Percentiles rank a stretch among this genome's conserved stretches.
phyloP scores from a whole-genome alignment of 108 stramenopile species.

The Fragilaria crotonensis region DNA sequence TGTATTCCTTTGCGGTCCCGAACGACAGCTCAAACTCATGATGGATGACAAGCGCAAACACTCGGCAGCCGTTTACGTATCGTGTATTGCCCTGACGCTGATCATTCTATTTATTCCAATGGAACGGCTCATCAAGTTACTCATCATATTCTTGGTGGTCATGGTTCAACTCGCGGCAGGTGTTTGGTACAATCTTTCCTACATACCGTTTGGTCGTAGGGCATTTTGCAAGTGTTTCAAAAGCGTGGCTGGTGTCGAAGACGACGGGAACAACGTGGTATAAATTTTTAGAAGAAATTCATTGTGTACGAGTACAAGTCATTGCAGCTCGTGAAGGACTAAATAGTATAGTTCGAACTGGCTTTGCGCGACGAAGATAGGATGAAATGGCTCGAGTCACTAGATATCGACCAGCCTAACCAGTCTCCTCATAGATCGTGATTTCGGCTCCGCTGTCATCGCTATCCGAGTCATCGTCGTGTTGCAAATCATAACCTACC shows the following conservation, averaged over 20 bases:
- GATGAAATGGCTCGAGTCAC: too few species aligned
- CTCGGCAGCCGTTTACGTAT: conserved; percentile 56
- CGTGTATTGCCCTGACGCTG: conserved; percentile 51
- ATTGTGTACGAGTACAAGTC: too few species aligned
- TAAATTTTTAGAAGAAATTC: too few species aligned
- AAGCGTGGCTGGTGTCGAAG: not conserved
- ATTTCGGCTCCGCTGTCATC: not conserved
- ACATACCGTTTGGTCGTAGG: conserved; percentile 75
- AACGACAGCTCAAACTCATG: conserved; percentile 58
- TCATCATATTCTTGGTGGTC: conserved; percentile 43
- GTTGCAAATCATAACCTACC: not conserved
- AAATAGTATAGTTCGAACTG: too few species aligned
- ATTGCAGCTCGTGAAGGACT: too few species aligned
- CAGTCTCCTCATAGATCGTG: not conserved
- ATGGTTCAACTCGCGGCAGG: conserved; percentile 60
- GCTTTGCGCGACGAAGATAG: too few species aligned
- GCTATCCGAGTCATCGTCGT: not conserved
- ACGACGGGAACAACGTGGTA: not conserved
- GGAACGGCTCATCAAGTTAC: conserved; percentile 33
- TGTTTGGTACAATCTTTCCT: conserved; percentile 75
- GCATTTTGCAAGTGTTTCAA: conserved; percentile 9
- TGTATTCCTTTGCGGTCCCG: conserved; percentile 54
- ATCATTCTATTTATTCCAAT: conserved; percentile 67
- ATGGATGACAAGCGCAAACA: conserved; percentile 61
- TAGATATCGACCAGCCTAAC: too few species aligned